Conservation (phyloP, 441 rosid species). For the Theobroma grandiflorum region DNA sequence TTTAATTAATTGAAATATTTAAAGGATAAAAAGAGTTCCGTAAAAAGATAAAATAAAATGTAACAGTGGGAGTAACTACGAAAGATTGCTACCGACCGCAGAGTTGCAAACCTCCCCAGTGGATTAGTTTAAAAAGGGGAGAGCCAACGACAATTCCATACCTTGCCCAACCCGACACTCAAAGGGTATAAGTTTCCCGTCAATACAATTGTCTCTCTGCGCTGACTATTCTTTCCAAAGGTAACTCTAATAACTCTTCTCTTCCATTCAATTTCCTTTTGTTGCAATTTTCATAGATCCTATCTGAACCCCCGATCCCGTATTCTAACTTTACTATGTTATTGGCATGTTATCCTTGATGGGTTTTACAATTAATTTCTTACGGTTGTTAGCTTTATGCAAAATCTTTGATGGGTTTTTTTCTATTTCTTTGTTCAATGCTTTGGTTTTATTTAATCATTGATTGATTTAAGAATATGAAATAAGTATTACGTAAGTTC, state of each 20-base stretch:
- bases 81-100: not conserved
- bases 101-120: not conserved
- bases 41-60: no score
- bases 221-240: not conserved
- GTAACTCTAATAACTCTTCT: not conserved
- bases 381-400: not conserved
- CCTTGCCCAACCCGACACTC: constrained; percentile 15
- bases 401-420: not conserved
- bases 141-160: not conserved
- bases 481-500: not conserved
- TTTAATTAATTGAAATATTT: no score
- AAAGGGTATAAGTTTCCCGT: not conserved
- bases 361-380: not conserved
- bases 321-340: not conserved
- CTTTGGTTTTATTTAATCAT: not conserved
- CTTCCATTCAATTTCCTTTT: not conserved
- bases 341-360: not conserved
- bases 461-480: not conserved
- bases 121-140: not conserved
- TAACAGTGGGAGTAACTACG: not conserved
- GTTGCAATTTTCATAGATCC: not conserved
- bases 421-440: not conserved
- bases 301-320: not conserved
- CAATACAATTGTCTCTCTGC: not conserved
- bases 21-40: no score